Base-by-base conservation (phyloP, 495 filamentous ascomycete genomes). In the Staphylotrichum tortipilum region DNA sequence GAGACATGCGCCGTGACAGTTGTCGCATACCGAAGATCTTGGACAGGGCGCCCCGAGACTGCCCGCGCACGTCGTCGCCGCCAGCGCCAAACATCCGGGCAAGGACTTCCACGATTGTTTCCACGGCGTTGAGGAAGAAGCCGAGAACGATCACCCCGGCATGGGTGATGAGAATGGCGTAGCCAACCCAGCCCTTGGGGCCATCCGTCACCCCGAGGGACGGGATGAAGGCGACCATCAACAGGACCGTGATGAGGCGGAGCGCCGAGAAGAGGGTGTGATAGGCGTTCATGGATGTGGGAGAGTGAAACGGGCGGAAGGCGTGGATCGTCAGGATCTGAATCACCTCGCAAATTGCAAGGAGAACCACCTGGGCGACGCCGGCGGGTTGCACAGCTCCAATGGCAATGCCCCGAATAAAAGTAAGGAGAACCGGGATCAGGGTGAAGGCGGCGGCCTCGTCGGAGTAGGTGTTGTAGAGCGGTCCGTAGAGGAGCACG, bases 381-480 rank as follows among this genome's bases (percentile, higher is more conserved):
- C 92, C 92, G 14, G 86, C 91, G 1, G 88, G 88, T 60, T 98
- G 92, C 11, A 95, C 79, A 22, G 88, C 94, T 30, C 92, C 92
- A 58, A 98, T 82, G 14, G 89, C 87, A 52, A 95, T 77, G 30
- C 88, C 91, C n/a, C 91, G 83, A 31, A 91, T 63, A 56, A 92
- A 79, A 11, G 83, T 92, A 47, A 95, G 65, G 26, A 94, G 71
- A 15, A 95, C 80, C 0, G 91, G 89, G 19, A 96, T 79, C 17
- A 94, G 69, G 9, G 90, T 88, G 58, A 92, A 98, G 7, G 86
- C 81, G 14, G 78, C 72, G 1, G 88, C 84, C 22, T 90, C 85
- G 68, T 94, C 90, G 26, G 91, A 89, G 62, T 91, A 95, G 2
- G 94, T 98, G 66, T 98, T 98, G 71, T 97, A 98, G n/a, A 98